These are phyloP conservation scores for Fimicolochytrium jonesii DNA, from an alignment of 192 early-diverging fungal genomes.

Conservation along the genomic window DNA sequence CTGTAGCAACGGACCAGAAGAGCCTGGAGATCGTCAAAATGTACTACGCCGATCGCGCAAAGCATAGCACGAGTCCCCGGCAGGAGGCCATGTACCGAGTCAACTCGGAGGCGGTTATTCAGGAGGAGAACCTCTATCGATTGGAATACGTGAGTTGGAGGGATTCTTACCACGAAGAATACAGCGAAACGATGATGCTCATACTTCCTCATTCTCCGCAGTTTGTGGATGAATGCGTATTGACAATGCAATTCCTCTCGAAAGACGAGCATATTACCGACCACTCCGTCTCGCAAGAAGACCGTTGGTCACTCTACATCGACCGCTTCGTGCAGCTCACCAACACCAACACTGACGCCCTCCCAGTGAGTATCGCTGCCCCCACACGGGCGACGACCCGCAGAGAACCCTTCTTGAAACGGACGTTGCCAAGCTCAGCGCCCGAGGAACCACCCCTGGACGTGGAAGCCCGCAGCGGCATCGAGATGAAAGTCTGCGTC, in stretches of 20 bases:
- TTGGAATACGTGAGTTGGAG: slow-evolving; percentile 69
- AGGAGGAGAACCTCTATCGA: slow-evolving; percentile 75
- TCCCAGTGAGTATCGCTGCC: too few species aligned
- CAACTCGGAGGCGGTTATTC: slow-evolving; percentile 37
- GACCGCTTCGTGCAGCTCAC: slow-evolving; percentile 89
- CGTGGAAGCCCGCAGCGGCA: slow-evolving; percentile 66
- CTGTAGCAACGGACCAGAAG: slow-evolving; percentile 62
- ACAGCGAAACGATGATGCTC: too few species aligned
- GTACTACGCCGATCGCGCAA: slow-evolving; percentile 45
- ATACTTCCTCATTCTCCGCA: slow-evolving; percentile 29
- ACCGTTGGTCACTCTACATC: slow-evolving; percentile 93
- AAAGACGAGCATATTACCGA: slow-evolving; percentile 86
- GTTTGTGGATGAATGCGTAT: slow-evolving; percentile 48
- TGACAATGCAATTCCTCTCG: slow-evolving; percentile 84
- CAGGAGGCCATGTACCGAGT: slow-evolving; percentile 53
- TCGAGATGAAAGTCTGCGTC: slow-evolving; percentile 95
- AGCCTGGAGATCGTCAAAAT: slow-evolving; percentile 49
- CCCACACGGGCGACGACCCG: too few species aligned
- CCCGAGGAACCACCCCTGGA: slow-evolving; percentile 44
- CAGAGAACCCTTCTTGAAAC: slow-evolving; percentile 68
- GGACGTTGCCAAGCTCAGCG: slow-evolving; percentile 47
- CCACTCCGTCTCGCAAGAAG: slow-evolving; percentile 77
- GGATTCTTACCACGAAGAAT: slow-evolving; percentile 14
- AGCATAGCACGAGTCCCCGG: slow-evolving; percentile 27
- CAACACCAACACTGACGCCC: slow-evolving; percentile 69